Evolutionary conservation across 768 basidiomycete species (phyloP).

Genomic region (Suillus subalutaceus): DNA sequence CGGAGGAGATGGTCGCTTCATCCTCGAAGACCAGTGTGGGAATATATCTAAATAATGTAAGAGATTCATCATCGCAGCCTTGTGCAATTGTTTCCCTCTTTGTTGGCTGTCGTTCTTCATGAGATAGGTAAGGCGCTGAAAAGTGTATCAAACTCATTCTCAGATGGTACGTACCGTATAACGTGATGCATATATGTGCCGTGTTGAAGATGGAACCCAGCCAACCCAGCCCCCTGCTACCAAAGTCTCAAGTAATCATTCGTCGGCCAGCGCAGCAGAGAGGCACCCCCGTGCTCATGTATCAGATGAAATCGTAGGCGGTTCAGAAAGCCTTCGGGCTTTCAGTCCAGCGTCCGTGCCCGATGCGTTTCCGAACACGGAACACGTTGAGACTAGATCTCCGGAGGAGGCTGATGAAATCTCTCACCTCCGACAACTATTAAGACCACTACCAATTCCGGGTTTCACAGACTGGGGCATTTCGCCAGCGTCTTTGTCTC

Average conservation of each 20-base stretch:
- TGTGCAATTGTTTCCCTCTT: slow-evolving; percentile 61
- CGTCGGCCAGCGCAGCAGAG: slow-evolving; percentile 51
- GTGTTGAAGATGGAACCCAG: slow-evolving; percentile 3
- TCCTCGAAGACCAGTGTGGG: slow-evolving; percentile 23
- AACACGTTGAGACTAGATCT: background rate
- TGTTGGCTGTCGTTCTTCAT: slow-evolving; percentile 61
- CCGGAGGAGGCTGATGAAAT: slow-evolving; percentile 47
- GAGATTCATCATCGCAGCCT: slow-evolving; percentile 47
- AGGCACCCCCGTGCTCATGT: slow-evolving; percentile 53
- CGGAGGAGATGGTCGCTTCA: slow-evolving; percentile 45
- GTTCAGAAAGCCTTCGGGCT: slow-evolving; percentile 16
- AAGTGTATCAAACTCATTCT: slow-evolving; percentile 22
- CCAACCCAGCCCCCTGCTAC: slow-evolving; percentile 38
- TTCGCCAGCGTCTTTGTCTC: slow-evolving; percentile 53
- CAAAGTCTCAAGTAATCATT: slow-evolving; percentile 64
- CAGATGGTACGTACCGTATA: slow-evolving; percentile 32
- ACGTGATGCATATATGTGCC: background rate
- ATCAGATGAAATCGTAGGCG: slow-evolving; percentile 44
- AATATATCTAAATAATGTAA: slow-evolving; percentile 53
- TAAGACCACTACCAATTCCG: slow-evolving; percentile 65
- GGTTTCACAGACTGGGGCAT: slow-evolving; percentile 80
- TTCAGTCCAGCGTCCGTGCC: background rate
- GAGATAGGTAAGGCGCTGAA: slow-evolving; percentile 64
- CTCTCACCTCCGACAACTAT: slow-evolving; percentile 51
- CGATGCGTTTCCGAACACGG: background rate